Evolutionary conservation across 164 flowering plant genomes (phyloP).

Genomic region (Nelumbo lutea): DNA sequence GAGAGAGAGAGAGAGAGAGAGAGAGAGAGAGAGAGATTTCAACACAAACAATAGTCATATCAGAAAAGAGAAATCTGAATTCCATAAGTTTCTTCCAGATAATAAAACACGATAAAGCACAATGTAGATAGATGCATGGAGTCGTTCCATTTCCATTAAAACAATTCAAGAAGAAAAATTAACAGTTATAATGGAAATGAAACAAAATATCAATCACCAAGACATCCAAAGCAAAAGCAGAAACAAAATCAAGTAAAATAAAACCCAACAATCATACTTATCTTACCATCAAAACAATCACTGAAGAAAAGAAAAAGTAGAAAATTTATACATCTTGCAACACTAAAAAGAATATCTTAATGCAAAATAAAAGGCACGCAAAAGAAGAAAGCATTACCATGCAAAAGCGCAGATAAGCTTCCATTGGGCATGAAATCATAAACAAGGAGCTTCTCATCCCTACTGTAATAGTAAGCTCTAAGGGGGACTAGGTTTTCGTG

Average conservation of each 20-base stretch:
- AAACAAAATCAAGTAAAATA: too few species aligned
- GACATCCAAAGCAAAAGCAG: not conserved
- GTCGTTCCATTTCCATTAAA: not conserved
- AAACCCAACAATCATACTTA: not conserved
- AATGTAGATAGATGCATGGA: not conserved
- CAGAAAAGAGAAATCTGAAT: too few species aligned
- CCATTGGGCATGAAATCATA: slow-evolving; percentile 92
- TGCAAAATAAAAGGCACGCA: not conserved
- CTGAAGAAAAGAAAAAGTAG: too few species aligned
- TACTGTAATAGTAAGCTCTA: slow-evolving; percentile 67
- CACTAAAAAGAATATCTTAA: not conserved
- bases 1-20: too few species aligned
- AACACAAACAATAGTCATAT: too few species aligned
- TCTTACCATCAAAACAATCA: slow-evolving; percentile 2
- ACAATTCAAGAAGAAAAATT: not conserved
- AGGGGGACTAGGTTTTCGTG: slow-evolving; percentile 76
- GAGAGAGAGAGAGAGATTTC: too few species aligned
- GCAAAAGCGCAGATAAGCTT: slow-evolving; percentile 93
- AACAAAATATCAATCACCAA: not conserved
- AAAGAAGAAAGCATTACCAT: slow-evolving; percentile 47
- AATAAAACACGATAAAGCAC: not conserved
- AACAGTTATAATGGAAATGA: not conserved
- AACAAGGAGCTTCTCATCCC: slow-evolving; percentile 89
- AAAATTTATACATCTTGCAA: too few species aligned
- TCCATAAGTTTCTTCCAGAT: too few species aligned